Conservation (phyloP, 768 basidiomycete genomes). For the Russula olivacea region DNA sequence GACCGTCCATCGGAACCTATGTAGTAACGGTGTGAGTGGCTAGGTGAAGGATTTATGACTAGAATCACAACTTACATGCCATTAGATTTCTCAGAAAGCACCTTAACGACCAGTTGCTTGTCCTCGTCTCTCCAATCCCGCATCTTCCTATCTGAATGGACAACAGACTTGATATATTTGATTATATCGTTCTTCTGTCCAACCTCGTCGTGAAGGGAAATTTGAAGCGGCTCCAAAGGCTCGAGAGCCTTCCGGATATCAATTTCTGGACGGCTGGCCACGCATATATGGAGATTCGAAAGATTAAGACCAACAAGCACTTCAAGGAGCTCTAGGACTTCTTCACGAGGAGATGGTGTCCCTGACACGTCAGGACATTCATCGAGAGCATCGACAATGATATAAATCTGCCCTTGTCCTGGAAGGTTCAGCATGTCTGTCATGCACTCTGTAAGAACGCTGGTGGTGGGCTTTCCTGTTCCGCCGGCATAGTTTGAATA, state of each 20-base stretch:
- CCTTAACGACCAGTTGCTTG: neutral
- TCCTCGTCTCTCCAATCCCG: constrained; percentile 7
- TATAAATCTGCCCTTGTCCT: neutral
- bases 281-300: neutral
- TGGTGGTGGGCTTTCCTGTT: neutral
- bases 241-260: neutral
- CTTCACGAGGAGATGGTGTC: neutral
- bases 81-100: constrained; percentile 2
- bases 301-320: neutral
- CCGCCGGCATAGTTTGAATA: neutral
- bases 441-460: neutral
- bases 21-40: neutral
- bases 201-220: constrained; percentile 4
- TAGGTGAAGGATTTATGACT: too few species aligned
- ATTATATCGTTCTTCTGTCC: constrained; percentile 3
- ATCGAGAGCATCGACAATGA: neutral
- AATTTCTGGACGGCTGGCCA: constrained; percentile 12
- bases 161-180: neutral
- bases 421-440: neutral
- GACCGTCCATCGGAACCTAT: constrained; percentile 7
- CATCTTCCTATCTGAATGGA: constrained; percentile 7
- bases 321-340: neutral
- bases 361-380: neutral
- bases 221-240: neutral
- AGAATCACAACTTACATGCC: constrained; percentile 1